Base-by-base conservation (phyloP, 2,329 filamentous ascomycete species). In the Fusarium circinatum region DNA sequence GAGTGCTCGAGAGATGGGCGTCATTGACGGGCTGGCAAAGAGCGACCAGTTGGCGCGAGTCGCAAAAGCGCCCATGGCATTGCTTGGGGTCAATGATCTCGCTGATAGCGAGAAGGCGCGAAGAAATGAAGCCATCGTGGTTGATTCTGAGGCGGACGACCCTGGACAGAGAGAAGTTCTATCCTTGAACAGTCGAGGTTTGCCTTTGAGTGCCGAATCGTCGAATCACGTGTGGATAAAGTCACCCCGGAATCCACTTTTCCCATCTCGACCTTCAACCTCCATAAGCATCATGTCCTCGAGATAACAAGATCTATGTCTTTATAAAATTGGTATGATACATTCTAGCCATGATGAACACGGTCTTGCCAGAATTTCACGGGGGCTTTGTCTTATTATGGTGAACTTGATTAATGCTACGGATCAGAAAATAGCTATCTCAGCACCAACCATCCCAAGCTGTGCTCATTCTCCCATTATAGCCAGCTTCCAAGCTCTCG, bases 61-160 rank as follows among this genome's bases (percentile, higher is more conserved):
- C 51, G 66, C 66, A 70, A 79, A 75, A 42, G 70, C 61, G 22
- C 75, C 70, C 15, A 77, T 24, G 26, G 56, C 52, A 63, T 68
- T 75, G 34, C 71, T 73, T 39, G 78, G 61, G 45, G 73, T 70
- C 42, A 82, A 48, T 22, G 77, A 62, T 61, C 79, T 74, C 75
- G 78, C 75, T 22, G 80, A 75, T 22, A 82, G 76, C 68, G 82
- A 78, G 62, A 84, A 62, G 14, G 75, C 71, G 62, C 82, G 81
- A 64, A 84, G 64, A 32, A 84, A 64, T 41, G 80, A 83, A 55
- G 82, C 77, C 82, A 84, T 84, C 45, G 70, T 78, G 74, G 55
- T 70, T 75, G 70, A 42, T 61, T 75, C 65, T 68, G 60, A 63
- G 36, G 56, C 48, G 24, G 58, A 64, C 56, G 58, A 70, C 49